Evolutionary conservation across 768 basidiomycete species (phyloP).

Genomic region (Kwoniella bestiolae): DNA sequence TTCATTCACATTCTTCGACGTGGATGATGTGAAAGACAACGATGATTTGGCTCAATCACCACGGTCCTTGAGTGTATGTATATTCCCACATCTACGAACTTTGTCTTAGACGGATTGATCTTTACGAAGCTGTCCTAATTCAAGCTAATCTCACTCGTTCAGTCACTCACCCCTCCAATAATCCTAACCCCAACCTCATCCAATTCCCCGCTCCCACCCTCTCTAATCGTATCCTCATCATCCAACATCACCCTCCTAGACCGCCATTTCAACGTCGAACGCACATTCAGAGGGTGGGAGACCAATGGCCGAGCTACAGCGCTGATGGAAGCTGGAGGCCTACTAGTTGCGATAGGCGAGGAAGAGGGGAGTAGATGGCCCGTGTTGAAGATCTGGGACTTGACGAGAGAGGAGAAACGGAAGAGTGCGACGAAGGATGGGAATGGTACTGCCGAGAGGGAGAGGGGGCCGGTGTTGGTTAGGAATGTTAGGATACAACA

Average conservation of each 20-base stretch:
- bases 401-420: slow-evolving; percentile 70
- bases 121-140: too few relatives aligned
- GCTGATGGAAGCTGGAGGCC: slow-evolving; percentile 77
- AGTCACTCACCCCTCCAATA: slow-evolving; percentile 45
- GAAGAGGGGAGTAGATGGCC: slow-evolving; percentile 57
- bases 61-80: slow-evolving; percentile 73
- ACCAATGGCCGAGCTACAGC: slow-evolving; percentile 43
- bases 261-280: slow-evolving; percentile 37
- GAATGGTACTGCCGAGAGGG: slow-evolving; percentile 5
- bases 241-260: slow-evolving; percentile 45
- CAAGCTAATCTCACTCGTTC: slow-evolving; percentile 1
- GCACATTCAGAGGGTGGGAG: slow-evolving; percentile 52
- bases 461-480: slow-evolving; percentile 64
- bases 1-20: slow-evolving; percentile 89
- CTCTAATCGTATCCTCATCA: slow-evolving; percentile 46
- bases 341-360: slow-evolving; percentile 81
- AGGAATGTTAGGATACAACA: slow-evolving; percentile 78
- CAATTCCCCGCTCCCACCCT: slow-evolving; percentile 37
- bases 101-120: too few relatives aligned
- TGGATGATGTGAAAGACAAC: slow-evolving; percentile 73
- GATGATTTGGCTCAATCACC: slow-evolving; percentile 77
- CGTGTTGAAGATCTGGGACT: slow-evolving; percentile 79
- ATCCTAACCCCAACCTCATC: slow-evolving; percentile 47
- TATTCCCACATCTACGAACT: too few relatives aligned
- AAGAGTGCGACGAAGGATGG: slow-evolving; percentile 48